Evolutionary conservation across 257 asterid genomes (phyloP).

Genomic region (Agastache rugosa): DNA sequence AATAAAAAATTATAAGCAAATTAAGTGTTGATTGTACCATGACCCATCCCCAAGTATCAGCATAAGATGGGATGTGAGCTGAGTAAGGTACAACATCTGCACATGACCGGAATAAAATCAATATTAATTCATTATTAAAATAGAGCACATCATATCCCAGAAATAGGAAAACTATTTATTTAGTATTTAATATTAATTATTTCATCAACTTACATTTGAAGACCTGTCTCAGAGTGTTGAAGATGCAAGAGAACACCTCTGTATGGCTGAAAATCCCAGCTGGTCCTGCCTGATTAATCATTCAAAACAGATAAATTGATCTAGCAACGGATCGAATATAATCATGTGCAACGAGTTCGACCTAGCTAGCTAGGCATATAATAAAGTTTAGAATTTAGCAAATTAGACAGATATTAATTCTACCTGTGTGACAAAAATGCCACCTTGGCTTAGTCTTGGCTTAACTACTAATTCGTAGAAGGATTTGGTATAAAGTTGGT

Average conservation of each 20-base stretch:
- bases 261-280: conserved; percentile 95
- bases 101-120: background rate
- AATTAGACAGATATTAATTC: too few species aligned
- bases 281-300: conserved; percentile 85
- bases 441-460: conserved; percentile 69
- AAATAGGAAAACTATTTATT: background rate
- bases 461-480: conserved; percentile 74
- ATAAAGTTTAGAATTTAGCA: background rate
- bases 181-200: background rate
- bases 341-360: background rate
- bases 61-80: conserved; percentile 93
- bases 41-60: conserved; percentile 99
- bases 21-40: conserved; percentile 56
- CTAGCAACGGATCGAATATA: too few species aligned
- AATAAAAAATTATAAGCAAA: too few species aligned
- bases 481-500: conserved; percentile 91
- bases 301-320: background rate
- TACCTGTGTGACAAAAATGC: conserved; percentile 96
- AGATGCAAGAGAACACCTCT: conserved; percentile 91
- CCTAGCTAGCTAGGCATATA: background rate
- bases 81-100: conserved; percentile 97
- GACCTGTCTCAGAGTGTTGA: conserved; percentile 86
- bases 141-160: too few species aligned
- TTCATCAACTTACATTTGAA: conserved; percentile 73
- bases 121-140: too few species aligned